Evolutionary conservation across 306 rosid species (phyloP).

Genomic region (Senna siamea): DNA sequence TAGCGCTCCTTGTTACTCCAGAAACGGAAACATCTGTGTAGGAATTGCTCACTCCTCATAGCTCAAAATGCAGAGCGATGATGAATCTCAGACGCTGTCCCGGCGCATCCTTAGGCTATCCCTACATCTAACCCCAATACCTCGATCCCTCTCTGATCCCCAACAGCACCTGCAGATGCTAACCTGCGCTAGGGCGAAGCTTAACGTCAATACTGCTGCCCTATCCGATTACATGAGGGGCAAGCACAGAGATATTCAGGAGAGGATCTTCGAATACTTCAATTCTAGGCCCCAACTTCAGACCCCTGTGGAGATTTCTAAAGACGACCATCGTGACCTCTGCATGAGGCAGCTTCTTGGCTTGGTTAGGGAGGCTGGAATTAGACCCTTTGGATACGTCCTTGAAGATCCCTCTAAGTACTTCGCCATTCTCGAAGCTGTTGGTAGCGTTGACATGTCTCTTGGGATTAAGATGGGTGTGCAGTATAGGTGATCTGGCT

Average conservation of each 20-base stretch:
- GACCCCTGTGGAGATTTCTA: slow-evolving; percentile 82
- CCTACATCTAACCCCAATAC: slow-evolving; percentile 59
- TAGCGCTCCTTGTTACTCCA: neutral
- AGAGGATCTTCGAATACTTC: slow-evolving; percentile 63
- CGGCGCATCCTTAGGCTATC: slow-evolving; percentile 66
- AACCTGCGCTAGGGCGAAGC: slow-evolving; percentile 55
- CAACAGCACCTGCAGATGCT: slow-evolving; percentile 36
- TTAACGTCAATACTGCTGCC: slow-evolving; percentile 45
- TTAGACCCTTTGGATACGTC: slow-evolving; percentile 65
- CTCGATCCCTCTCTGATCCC: neutral
- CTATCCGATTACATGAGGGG: slow-evolving; percentile 65
- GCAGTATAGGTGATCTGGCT: slow-evolving; percentile 68
- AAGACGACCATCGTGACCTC: slow-evolving; percentile 70
- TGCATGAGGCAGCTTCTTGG: slow-evolving; percentile 83
- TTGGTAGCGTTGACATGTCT: slow-evolving; percentile 84
- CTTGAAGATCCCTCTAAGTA: slow-evolving; percentile 69
- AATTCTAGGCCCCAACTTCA: slow-evolving; percentile 73
- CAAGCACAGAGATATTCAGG: slow-evolving; percentile 73
- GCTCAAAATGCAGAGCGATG: slow-evolving; percentile 32
- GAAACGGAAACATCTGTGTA: neutral
- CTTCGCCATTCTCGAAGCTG: slow-evolving; percentile 81
- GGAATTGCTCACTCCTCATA: neutral
- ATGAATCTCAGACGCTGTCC: slow-evolving; percentile 38
- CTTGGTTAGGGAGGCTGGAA: slow-evolving; percentile 75
- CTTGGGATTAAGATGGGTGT: slow-evolving; percentile 94